Conservation (phyloP, 257 asterid genomes). For the Nicotiana tabacum region DNA sequence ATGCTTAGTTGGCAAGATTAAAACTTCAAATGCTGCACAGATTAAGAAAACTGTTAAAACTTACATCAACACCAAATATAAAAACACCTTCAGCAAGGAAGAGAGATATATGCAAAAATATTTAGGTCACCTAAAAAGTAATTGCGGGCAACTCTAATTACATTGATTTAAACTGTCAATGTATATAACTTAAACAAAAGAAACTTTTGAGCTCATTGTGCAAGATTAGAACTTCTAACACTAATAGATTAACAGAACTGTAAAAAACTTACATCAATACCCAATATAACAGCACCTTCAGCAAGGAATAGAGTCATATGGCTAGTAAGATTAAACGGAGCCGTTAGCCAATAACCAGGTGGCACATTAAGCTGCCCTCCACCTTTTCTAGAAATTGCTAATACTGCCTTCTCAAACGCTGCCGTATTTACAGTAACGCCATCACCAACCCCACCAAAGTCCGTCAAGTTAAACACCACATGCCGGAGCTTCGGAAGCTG, state of each 20-base stretch:
- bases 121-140: no score
- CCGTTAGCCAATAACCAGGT: conserved; percentile 45
- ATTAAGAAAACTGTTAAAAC: background rate
- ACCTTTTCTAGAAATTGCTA: conserved; percentile 37
- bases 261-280: conserved; percentile 32
- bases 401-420: conserved; percentile 41
- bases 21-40: background rate
- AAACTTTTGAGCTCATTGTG: background rate
- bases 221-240: background rate
- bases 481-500: conserved; percentile 36
- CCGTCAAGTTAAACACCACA: conserved; percentile 39
- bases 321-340: conserved; percentile 51
- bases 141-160: no score
- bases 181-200: background rate
- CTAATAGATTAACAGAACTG: background rate
- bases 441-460: conserved; percentile 50
- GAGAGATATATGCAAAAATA: conserved; percentile 26
- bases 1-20: background rate
- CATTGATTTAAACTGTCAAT: no score
- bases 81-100: conserved; percentile 48
- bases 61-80: conserved; percentile 41
- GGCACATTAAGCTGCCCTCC: conserved; percentile 58
- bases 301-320: conserved; percentile 50
- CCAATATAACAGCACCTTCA: conserved; percentile 49
- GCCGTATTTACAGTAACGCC: conserved; percentile 37